phyloP scores from a whole-genome alignment of 768 basidiomycete species.

The Serendipita vermifera region DNA sequence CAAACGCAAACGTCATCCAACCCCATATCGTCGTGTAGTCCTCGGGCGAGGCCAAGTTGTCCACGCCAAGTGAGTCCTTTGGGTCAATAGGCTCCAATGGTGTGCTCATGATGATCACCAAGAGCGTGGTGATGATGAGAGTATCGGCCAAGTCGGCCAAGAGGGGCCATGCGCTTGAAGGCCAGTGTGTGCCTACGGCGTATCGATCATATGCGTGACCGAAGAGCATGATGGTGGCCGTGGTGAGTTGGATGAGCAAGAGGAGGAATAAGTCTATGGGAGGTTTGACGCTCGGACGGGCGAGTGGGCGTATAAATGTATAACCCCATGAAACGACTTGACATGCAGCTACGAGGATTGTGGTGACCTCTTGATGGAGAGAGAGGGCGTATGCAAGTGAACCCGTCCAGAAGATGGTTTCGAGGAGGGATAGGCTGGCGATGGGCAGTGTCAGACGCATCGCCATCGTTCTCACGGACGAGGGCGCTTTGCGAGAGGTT shows the following conservation, averaged over 20 bases:
- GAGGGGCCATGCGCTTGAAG: slow-evolving; percentile 23
- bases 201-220: slow-evolving; percentile 40
- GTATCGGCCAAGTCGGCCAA: slow-evolving; percentile 31
- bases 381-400: neutral
- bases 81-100: neutral
- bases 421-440: neutral
- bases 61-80: slow-evolving; percentile 33
- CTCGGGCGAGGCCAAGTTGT: slow-evolving; percentile 47
- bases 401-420: neutral
- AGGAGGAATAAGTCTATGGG: slow-evolving; percentile 54
- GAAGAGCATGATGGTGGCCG: slow-evolving; percentile 37
- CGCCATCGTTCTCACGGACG: too few relatives aligned
- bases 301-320: slow-evolving; percentile 41
- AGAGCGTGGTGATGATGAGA: slow-evolving; percentile 28
- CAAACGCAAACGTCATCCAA: slow-evolving; percentile 64
- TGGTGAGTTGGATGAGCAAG: slow-evolving; percentile 38
- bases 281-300: slow-evolving; percentile 40
- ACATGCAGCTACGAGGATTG: too few relatives aligned
- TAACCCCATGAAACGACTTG: slow-evolving; percentile 46
- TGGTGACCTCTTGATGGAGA: neutral
- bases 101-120: slow-evolving; percentile 37
- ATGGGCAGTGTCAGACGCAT: slow-evolving; percentile 7
- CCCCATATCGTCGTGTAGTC: slow-evolving; percentile 61
- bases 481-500: too few relatives aligned
- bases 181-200: slow-evolving; percentile 34